Evolutionary conservation across 2,329 filamentous ascomycete species (phyloP), one percentile per base, ranked within the genome.

Genomic region (Neospermospora avenae): DNA sequence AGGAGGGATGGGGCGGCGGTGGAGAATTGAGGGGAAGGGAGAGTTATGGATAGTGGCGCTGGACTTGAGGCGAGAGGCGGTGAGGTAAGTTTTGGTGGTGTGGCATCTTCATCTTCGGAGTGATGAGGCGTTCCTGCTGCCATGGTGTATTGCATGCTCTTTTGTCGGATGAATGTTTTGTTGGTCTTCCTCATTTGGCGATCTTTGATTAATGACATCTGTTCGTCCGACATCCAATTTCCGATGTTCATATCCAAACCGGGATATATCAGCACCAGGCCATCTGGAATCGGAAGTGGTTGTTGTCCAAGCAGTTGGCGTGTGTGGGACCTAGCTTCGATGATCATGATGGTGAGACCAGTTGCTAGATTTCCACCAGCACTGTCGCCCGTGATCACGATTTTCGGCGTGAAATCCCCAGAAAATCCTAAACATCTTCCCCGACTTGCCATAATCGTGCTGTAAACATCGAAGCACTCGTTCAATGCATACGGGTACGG

Each of bases 151-250:
- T 97, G 90, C 76, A 91, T 89, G 64, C 86, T 92, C 77, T 99
- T 98, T 60, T 90, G 84, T 37, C 88, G 83, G 11, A 97, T 78
- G 58, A 98, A 89, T 25, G 85, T 83, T 59, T 83, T 82, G 70
- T 97, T 96, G 1, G 87, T 91, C 67, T 87, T 87, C 24, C 91
- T 84, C 72, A 87, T 86, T 60, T 86, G 84, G 11, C 91, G 86
- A 64, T 96, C 93, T 65, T 91, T 87, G 64, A 99, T 96, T 62
- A 99, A 77, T 0, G 91, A 86, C 91, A 98, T 96, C 73, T 99
- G 93, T 74, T 98, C 93, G 69, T 98, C 93, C 0, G 91, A 93
- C 93, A 99, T 98, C 95, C 95, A 99, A 74, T 93, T 97, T 39
- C 91, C 91, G 66, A 98, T 98, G 70, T 96, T 97, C 89, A 98